These are phyloP conservation scores for Pichia kudriavzevii DNA, from an alignment of 1,139 yeast species.

Conservation along the genomic window DNA sequence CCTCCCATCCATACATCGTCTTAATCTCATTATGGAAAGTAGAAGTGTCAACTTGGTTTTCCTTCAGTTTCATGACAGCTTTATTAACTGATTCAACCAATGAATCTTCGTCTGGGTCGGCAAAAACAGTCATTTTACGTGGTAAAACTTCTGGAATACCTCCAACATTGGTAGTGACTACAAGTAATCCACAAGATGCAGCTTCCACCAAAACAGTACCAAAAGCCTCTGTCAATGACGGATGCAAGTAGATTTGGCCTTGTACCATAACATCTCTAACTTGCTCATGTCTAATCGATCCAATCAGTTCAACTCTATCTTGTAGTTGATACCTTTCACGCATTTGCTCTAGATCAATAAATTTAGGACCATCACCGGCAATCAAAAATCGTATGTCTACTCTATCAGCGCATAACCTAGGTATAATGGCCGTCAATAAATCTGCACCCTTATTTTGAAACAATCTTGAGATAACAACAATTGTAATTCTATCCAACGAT, in stretches of 20 bases:
- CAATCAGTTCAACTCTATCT: conserved; percentile 78
- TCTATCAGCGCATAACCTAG: conserved; percentile 62
- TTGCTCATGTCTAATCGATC: conserved; percentile 85
- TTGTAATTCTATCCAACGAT: conserved; percentile 45
- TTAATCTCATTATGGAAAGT: conserved; percentile 72
- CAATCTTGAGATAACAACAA: conserved; percentile 83
- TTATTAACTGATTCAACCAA: conserved; percentile 58
- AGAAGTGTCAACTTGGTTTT: conserved; percentile 60
- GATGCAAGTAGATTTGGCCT: conserved; percentile 91
- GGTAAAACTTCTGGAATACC: conserved; percentile 98
- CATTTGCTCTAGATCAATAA: conserved; percentile 90
- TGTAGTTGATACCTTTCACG: conserved; percentile 80
- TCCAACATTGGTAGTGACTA: conserved; percentile 94
- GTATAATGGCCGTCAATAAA: conserved; percentile 75
- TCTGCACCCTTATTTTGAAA: conserved; percentile 98
- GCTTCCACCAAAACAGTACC: conserved; percentile 98
- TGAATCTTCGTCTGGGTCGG: conserved; percentile 79
- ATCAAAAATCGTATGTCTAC: conserved; percentile 68
- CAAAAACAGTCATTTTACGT: conserved; percentile 85
- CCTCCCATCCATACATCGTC: conserved; percentile 86
- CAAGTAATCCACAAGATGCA: conserved; percentile 89
- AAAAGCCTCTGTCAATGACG: conserved; percentile 93
- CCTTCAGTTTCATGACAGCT: conserved; percentile 54
- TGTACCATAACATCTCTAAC: conserved; percentile 89
- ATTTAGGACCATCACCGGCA: conserved; percentile 97